Conservation (phyloP, 345 rosid genomes). For the Turritis glabra region DNA sequence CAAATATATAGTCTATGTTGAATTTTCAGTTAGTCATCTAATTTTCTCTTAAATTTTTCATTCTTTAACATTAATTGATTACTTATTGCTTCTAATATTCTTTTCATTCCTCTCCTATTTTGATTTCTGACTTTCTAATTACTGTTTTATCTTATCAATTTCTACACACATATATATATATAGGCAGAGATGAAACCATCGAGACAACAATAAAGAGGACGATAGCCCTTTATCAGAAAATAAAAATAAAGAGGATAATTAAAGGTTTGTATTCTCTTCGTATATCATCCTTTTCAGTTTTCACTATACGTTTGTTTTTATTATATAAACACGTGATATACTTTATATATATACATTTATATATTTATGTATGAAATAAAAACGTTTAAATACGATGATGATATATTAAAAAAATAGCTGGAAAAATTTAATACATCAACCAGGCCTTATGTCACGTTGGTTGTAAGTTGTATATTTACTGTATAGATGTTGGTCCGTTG, state of each 20-base stretch:
- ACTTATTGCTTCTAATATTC: background rate
- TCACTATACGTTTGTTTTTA: background rate
- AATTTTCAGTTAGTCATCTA: constrained; percentile 8
- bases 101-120: background rate
- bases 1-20: constrained; percentile 9
- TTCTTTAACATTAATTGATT: constrained; percentile 9
- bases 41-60: background rate
- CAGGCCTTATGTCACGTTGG: constrained; percentile 38
- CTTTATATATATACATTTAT: background rate
- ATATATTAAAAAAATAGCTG: constrained; percentile 12
- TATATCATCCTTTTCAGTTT: constrained; percentile 9
- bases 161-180: too few relatives aligned
- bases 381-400: constrained; percentile 3
- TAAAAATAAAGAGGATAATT: constrained; percentile 11
- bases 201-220: constrained; percentile 8
- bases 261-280: constrained; percentile 34
- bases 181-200: constrained; percentile 2
- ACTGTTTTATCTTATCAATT: constrained; percentile 1
- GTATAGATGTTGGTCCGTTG: constrained; percentile 29
- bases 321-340: constrained; percentile 24
- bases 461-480: constrained; percentile 42
- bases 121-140: background rate
- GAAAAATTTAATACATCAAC: constrained; percentile 22
- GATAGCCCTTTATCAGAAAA: too few relatives aligned
- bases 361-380: background rate